Evolutionary conservation across 352 stramenopile species (phyloP).

Genomic region (Phytopythium mirpurense): DNA sequence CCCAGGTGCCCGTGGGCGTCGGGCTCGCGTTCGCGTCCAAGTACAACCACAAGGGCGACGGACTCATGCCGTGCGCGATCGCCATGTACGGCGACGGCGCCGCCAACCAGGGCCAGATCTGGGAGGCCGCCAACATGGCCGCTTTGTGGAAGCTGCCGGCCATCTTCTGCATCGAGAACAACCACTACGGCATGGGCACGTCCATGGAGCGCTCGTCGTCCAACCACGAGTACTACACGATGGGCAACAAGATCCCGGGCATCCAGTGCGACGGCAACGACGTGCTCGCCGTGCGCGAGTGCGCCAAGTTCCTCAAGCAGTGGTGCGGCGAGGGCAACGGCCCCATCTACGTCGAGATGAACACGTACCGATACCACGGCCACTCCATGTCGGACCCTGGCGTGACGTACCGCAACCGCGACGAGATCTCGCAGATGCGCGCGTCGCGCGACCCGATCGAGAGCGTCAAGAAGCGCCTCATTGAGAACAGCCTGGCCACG

Average conservation of each 20-base stretch:
- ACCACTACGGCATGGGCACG: conserved; percentile 99
- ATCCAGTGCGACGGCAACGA: conserved; percentile 99
- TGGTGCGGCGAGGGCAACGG: conserved; percentile 95
- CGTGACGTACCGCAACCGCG: conserved; percentile 99
- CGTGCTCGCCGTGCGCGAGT: conserved; percentile 96
- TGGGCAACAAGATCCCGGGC: conserved; percentile 99
- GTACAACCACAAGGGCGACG: conserved; percentile 94
- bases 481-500: conserved; percentile 93
- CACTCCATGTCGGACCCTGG: conserved; percentile 99
- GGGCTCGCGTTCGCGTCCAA: conserved; percentile 99
- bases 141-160: conserved; percentile 98
- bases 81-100: conserved; percentile 99
- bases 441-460: conserved; percentile 98
- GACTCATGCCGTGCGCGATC: conserved; percentile 91
- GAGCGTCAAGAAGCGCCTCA: conserved; percentile 96
- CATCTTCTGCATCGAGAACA: conserved; percentile 99
- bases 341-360: conserved; percentile 99
- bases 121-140: conserved; percentile 97
- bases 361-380: conserved; percentile 99
- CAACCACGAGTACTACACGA: conserved; percentile 99
- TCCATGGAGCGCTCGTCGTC: conserved; percentile 95
- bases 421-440: conserved; percentile 99
- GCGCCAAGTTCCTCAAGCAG: conserved; percentile 96
- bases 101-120: conserved; percentile 99
- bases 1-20: conserved; percentile 97